Evolutionary conservation across 306 rosid species (phyloP).

Genomic region (Rubus parviflorus): DNA sequence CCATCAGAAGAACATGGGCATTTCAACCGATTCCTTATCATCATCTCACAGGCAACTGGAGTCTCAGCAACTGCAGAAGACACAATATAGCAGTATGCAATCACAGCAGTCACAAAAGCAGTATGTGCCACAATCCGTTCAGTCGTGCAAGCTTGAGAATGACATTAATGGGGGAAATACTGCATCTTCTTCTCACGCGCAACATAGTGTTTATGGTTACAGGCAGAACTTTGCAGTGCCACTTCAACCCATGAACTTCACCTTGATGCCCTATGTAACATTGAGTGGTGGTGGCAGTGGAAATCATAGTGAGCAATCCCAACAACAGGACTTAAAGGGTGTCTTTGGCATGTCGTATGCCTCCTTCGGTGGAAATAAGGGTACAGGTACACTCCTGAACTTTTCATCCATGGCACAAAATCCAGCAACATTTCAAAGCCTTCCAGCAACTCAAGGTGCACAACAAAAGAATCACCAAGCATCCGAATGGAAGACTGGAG

Average conservation of each 20-base stretch:
- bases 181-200: slow-evolving; percentile 44
- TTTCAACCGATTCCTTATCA: slow-evolving; percentile 38
- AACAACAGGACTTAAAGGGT: slow-evolving; percentile 44
- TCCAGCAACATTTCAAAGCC: slow-evolving; percentile 43
- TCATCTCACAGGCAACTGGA: slow-evolving; percentile 49
- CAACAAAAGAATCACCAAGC: slow-evolving; percentile 47
- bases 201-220: slow-evolving; percentile 44
- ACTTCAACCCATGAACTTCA: slow-evolving; percentile 54
- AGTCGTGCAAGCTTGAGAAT: slow-evolving; percentile 40
- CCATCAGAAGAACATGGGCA: slow-evolving; percentile 38
- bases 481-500: slow-evolving; percentile 46
- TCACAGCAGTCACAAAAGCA: slow-evolving; percentile 50
- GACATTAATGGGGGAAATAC: slow-evolving; percentile 35
- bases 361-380: slow-evolving; percentile 24
- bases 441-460: slow-evolving; percentile 44
- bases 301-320: slow-evolving; percentile 47
- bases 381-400: slow-evolving; percentile 30
- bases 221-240: slow-evolving; percentile 54
- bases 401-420: slow-evolving; percentile 30
- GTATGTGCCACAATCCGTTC: slow-evolving; percentile 34
- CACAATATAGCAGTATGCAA: slow-evolving; percentile 41
- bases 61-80: slow-evolving; percentile 30
- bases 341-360: slow-evolving; percentile 63
- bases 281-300: slow-evolving; percentile 41
- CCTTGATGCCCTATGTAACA: slow-evolving; percentile 55